Conservation (phyloP, 257 asterid genomes). For the Knoxia roxburghii region DNA sequence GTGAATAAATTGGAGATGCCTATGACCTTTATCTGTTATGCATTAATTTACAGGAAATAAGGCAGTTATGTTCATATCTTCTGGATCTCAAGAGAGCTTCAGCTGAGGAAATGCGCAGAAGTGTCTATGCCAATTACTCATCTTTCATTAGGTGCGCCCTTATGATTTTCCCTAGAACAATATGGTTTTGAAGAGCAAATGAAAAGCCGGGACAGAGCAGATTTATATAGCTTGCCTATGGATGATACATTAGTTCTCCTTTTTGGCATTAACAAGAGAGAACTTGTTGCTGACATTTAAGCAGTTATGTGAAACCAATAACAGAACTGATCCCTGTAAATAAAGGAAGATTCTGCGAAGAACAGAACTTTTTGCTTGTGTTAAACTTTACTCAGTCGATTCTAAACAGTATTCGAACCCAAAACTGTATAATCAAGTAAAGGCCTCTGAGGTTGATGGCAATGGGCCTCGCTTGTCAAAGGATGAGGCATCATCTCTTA, state of each 20-base stretch:
- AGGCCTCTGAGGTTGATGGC: constrained; percentile 3
- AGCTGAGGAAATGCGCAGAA: constrained; percentile 98
- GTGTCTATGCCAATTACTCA: constrained; percentile 93
- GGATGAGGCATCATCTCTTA: not conserved
- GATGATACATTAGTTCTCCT: not conserved
- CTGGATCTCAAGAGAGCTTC: constrained; percentile 95
- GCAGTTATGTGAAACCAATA: not conserved
- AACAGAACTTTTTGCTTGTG: not conserved
- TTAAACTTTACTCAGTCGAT: not conserved
- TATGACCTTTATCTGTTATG: constrained; percentile 8
- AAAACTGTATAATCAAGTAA: not conserved
- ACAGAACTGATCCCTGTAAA: not conserved
- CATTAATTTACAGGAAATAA: constrained; percentile 65
- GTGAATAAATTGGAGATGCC: not conserved
- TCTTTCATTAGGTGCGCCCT: constrained; percentile 90
- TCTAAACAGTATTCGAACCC: not conserved
- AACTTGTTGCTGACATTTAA: not conserved
- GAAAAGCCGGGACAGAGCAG: not conserved
- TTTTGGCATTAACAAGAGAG: not conserved
- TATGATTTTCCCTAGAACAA: constrained; percentile 5
- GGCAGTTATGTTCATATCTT: constrained; percentile 86
- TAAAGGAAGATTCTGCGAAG: not conserved
- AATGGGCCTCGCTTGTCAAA: not conserved
- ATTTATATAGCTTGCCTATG: not conserved
- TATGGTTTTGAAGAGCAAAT: not conserved